Conservation (phyloP, 768 basidiomycete genomes). For the Lactarius hengduanensis region DNA sequence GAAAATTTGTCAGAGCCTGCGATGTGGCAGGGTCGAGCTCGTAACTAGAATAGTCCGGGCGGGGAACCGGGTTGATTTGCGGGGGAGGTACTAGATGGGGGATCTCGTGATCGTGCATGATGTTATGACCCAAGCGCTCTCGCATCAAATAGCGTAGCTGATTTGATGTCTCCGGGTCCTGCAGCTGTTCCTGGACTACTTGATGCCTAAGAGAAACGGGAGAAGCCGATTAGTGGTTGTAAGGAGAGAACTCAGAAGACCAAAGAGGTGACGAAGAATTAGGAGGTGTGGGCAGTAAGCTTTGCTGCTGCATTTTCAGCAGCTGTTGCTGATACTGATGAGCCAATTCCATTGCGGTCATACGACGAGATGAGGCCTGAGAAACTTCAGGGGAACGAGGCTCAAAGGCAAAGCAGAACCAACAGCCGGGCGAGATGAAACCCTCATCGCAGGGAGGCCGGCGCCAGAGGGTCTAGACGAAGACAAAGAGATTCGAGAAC, state of each 20-base stretch:
- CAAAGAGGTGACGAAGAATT: conserved; percentile 61
- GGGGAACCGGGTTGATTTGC: conserved; percentile 26
- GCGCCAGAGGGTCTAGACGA: conserved; percentile 8
- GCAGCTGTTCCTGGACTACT: conserved; percentile 19
- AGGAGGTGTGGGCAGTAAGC: conserved; percentile 53
- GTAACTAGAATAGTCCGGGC: conserved; percentile 12
- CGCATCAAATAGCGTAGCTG: conserved; percentile 38
- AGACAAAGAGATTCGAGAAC: conserved; percentile 12
- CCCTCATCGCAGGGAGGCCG: conserved; percentile 25
- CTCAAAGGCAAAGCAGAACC: conserved; percentile 27
- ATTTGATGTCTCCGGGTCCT: conserved; percentile 32
- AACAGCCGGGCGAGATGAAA: conserved; percentile 26
- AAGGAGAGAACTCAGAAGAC: conserved; percentile 56
- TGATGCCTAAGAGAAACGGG: conserved; percentile 27
- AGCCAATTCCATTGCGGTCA: conserved; percentile 48
- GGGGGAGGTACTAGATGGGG: conserved; percentile 31
- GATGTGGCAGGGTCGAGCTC: conserved; percentile 20
- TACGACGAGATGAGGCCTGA: conserved; percentile 34
- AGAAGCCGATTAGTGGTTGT: conserved; percentile 35
- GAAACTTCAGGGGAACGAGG: conserved; percentile 30
- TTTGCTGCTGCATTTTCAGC: conserved; percentile 37
- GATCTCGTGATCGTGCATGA: conserved; percentile 18
- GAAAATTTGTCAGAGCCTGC: conserved; percentile 24
- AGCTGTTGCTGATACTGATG: conserved; percentile 49
- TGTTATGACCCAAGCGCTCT: conserved; percentile 34